Base-by-base conservation (phyloP, 805 yeast genomes). In the Pichia eremophila region DNA sequence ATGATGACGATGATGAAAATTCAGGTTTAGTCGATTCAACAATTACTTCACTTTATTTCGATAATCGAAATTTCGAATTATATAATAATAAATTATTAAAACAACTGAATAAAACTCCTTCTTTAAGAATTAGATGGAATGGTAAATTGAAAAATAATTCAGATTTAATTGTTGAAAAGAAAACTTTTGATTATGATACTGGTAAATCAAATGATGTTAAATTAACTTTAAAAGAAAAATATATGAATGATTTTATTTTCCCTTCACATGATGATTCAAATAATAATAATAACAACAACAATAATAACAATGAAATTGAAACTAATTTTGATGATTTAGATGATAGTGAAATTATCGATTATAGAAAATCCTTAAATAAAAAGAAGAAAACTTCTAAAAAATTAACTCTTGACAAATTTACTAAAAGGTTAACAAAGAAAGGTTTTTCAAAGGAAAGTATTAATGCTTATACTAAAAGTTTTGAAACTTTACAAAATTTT, bases 91-190 rank as follows among this genome's bases (percentile, higher is more conserved):
- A 88, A 65, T 72, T 91, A 54, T 74, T 82, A 53, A 87, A 85
- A 60, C 74, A 75, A 46, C 50, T 64, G 48, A 75, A 77, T 52
- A 76, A 77, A 47, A 72, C 77, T 8, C 84, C 95, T 2, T 83
- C 95, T 10, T 68, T 91, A 50, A 76, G 98, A 59, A 72, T 91
- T 55, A 78, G 91, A 63, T 91, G 98, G 98, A 77, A 87, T 48
- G 98, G 98, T 27, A 81, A 80, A 57, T 74, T 93, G 49, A 64
- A 67, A 48, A 84, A 84, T 49, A 82, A 83, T 56, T 85, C 93
- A 8, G 95, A 85, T 48, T 77, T 93, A 47, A 75, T 78, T 47
- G 64, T 91, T 54, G 99, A 91, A 66, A 83, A 85, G 71, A 87
- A 85, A 65, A 74, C 73, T 46, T 82, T 81, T 52, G 83, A 83